A percentile compares a stretch with the other conserved stretches of the same genome.
These are phyloP conservation scores for Arthrocladium fulminans DNA, from an alignment of 2,329 filamentous ascomycete species.

Conservation along the genomic window DNA sequence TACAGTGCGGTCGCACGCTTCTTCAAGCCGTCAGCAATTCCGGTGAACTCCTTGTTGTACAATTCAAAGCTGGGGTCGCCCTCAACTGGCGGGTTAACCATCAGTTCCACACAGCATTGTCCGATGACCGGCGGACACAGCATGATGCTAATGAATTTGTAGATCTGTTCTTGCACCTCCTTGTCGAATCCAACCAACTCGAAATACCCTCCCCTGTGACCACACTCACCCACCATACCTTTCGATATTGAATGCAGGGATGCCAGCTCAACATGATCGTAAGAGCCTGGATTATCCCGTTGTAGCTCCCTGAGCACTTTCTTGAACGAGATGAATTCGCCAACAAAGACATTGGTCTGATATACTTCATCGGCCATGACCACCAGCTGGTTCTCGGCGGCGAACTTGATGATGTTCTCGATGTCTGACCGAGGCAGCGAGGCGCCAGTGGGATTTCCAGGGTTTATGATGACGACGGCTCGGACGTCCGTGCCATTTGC, in stretches of 20 bases:
- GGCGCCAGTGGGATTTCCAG: constrained; percentile 91
- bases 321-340: constrained; percentile 95
- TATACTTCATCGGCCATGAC: constrained; percentile 96
- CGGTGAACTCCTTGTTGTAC: constrained; percentile 76
- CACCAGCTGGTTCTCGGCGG: constrained; percentile 74
- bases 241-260: constrained; percentile 92
- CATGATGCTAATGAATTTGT: constrained; percentile 97
- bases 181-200: constrained; percentile 85
- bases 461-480: constrained; percentile 95
- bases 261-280: constrained; percentile 77
- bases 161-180: constrained; percentile 83
- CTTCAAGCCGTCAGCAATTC: constrained; percentile 69
- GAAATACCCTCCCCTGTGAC: constrained; percentile 95
- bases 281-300: constrained; percentile 57
- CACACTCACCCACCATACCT: constrained; percentile 98
- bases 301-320: constrained; percentile 73
- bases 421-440: constrained; percentile 72
- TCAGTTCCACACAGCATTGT: constrained; percentile 92
- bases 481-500: constrained; percentile 74
- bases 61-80: constrained; percentile 77
- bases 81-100: constrained; percentile 86
- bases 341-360: constrained; percentile 93
- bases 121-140: constrained; percentile 91
- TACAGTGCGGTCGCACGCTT: constrained; percentile 77
- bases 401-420: constrained; percentile 75